Percentiles rank a stretch among this genome's conserved stretches.
These are phyloP conservation scores for Boletus sp. DNA, from an alignment of 768 basidiomycete genomes.

Conservation along the genomic window DNA sequence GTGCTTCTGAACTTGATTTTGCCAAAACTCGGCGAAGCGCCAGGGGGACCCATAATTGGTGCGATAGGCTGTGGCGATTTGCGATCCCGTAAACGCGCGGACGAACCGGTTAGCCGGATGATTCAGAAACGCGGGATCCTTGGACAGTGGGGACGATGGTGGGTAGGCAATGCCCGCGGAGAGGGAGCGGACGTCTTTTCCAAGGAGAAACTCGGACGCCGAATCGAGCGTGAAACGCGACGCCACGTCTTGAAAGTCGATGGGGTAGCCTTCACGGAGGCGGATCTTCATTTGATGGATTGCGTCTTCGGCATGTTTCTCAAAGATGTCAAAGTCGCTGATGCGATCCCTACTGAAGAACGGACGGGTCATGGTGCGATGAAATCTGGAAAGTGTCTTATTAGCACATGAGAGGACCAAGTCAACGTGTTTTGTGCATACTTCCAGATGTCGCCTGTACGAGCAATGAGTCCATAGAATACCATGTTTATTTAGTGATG, in stretches of 20 bases:
- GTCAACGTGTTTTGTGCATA: slow-evolving; percentile 9
- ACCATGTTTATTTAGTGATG: background rate
- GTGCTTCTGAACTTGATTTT: slow-evolving; percentile 36
- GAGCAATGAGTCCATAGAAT: background rate
- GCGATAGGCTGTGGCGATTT: slow-evolving; percentile 31
- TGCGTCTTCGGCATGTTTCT: slow-evolving; percentile 33
- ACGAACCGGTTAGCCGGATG: slow-evolving; percentile 37
- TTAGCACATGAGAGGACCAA: background rate
- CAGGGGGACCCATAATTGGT: slow-evolving; percentile 38
- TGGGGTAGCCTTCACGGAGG: slow-evolving; percentile 33
- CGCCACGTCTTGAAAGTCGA: slow-evolving; percentile 44
- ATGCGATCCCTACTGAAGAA: slow-evolving; percentile 41
- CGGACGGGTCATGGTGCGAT: slow-evolving; percentile 41
- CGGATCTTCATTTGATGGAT: slow-evolving; percentile 33
- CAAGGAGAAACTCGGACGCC: slow-evolving; percentile 55
- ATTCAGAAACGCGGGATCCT: slow-evolving; percentile 21
- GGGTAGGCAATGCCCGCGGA: slow-evolving; percentile 38
- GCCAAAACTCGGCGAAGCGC: slow-evolving; percentile 45
- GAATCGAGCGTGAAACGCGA: slow-evolving; percentile 55
- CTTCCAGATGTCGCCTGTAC: slow-evolving; percentile 39
- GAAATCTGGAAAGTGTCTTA: slow-evolving; percentile 29
- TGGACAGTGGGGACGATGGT: slow-evolving; percentile 19
- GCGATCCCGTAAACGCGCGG: slow-evolving; percentile 39
- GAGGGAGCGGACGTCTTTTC: slow-evolving; percentile 36
- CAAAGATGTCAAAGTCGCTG: slow-evolving; percentile 40